These are phyloP conservation scores for Exsudoporus frostii DNA, from an alignment of 768 basidiomycete genomes.

Conservation along the genomic window DNA sequence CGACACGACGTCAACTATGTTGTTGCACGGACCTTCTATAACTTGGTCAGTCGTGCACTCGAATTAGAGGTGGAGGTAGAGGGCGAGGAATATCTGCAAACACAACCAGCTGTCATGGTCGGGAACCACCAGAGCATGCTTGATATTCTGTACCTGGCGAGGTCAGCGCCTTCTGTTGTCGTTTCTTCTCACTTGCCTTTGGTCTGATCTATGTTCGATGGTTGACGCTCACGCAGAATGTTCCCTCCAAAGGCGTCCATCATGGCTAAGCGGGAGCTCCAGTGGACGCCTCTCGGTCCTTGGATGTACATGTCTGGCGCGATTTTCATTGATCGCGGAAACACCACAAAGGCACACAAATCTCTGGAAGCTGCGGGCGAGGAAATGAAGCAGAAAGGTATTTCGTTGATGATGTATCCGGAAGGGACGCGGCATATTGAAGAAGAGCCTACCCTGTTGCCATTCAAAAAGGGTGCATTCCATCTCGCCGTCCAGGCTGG, in stretches of 20 bases:
- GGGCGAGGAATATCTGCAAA: conserved; percentile 76
- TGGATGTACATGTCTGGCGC: conserved; percentile 89
- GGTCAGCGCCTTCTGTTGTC: conserved; percentile 43
- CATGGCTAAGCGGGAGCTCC: conserved; percentile 89
- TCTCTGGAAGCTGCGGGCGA: conserved; percentile 77
- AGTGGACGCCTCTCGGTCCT: conserved; percentile 84
- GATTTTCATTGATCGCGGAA: conserved; percentile 88
- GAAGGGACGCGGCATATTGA: conserved; percentile 88
- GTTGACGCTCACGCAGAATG: conserved; percentile 44
- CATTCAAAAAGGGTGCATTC: conserved; percentile 98
- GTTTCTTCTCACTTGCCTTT: conserved; percentile 3
- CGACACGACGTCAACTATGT: conserved; percentile 78
- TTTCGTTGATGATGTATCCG: conserved; percentile 92
- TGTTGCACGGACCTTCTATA: conserved; percentile 83
- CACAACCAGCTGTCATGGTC: conserved; percentile 72
- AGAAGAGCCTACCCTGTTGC: conserved; percentile 63
- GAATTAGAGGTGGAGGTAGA: conserved; percentile 76
- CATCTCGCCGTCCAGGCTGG: conserved; percentile 90
- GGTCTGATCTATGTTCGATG: conserved; percentile 2
- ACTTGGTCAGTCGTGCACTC: conserved; percentile 56
- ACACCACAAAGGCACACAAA: conserved; percentile 66
- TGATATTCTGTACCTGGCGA: conserved; percentile 79
- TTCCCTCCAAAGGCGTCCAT: conserved; percentile 83
- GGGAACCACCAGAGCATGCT: conserved; percentile 94
- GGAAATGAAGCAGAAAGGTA: conserved; percentile 63